phyloP scores from a whole-genome alignment of 768 basidiomycete species.

The Kwoniella europaea region DNA sequence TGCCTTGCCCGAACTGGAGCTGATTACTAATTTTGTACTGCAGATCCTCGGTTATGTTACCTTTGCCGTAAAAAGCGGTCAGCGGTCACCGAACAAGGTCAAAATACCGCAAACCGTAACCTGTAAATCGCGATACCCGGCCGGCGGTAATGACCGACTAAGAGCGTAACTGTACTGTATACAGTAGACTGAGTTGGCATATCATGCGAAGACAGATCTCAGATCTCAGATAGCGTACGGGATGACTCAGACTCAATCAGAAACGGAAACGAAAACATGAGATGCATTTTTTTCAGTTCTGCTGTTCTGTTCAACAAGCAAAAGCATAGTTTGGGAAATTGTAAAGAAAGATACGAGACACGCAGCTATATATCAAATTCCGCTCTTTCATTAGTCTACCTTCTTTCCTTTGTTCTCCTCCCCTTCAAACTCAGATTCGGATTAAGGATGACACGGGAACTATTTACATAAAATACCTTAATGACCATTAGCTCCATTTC shows the following conservation, averaged over 20 bases:
- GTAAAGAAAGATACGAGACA: too few species aligned
- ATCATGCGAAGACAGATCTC: too few species aligned
- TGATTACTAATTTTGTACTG: background rate
- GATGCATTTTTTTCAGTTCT: background rate
- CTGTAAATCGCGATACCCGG: background rate
- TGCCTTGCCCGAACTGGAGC: background rate
- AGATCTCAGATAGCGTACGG: too few species aligned
- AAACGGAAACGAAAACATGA: background rate
- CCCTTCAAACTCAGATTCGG: too few species aligned
- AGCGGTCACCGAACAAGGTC: background rate
- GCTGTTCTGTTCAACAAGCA: too few species aligned
- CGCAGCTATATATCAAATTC: too few species aligned
- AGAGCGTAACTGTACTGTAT: background rate
- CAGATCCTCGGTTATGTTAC: background rate
- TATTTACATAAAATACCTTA: background rate
- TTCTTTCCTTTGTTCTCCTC: background rate
- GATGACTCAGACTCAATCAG: background rate
- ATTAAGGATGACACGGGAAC: too few species aligned
- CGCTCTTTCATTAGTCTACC: background rate
- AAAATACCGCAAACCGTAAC: background rate
- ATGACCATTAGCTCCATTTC: slow-evolving; percentile 38
- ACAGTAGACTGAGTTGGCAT: too few species aligned
- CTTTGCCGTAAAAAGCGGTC: background rate
- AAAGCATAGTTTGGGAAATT: too few species aligned
- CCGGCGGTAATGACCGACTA: background rate